A percentile compares a stretch with the other conserved stretches of the same genome.
Conservation (phyloP, 208 protist genomes). For the Tritrichomonas foetus region DNA sequence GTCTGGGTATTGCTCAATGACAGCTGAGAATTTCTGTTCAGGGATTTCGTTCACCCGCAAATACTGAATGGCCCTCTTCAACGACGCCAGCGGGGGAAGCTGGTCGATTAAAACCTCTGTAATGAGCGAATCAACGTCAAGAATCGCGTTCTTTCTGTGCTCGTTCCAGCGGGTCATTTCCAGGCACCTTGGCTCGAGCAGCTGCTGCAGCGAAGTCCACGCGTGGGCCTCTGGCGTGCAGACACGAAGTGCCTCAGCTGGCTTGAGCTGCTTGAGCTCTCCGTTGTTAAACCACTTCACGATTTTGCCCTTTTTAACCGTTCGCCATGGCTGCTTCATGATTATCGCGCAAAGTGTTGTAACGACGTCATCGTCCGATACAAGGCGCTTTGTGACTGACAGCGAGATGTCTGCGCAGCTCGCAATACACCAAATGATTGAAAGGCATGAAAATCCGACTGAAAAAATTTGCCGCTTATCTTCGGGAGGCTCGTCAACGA, state of each 20-base stretch:
- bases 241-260: neutral
- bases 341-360: neutral
- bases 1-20: neutral
- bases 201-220: neutral
- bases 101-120: constrained; percentile 24
- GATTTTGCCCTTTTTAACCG: neutral
- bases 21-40: neutral
- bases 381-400: constrained; percentile 13
- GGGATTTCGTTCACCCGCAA: neutral
- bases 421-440: constrained; percentile 34
- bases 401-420: neutral
- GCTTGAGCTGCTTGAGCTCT: neutral
- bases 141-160: neutral
- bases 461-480: neutral
- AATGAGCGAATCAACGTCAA: neutral
- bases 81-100: neutral
- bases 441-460: neutral
- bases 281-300: neutral
- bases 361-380: neutral
- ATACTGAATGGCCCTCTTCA: neutral
- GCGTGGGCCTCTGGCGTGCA: constrained; percentile 2
- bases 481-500: neutral
- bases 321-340: constrained; percentile 32
- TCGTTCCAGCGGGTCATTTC: constrained; percentile 20
- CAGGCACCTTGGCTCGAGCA: constrained; percentile 22